These are phyloP conservation scores for Lentinula aciculospora DNA, from an alignment of 768 basidiomycete species.

Conservation along the genomic window DNA sequence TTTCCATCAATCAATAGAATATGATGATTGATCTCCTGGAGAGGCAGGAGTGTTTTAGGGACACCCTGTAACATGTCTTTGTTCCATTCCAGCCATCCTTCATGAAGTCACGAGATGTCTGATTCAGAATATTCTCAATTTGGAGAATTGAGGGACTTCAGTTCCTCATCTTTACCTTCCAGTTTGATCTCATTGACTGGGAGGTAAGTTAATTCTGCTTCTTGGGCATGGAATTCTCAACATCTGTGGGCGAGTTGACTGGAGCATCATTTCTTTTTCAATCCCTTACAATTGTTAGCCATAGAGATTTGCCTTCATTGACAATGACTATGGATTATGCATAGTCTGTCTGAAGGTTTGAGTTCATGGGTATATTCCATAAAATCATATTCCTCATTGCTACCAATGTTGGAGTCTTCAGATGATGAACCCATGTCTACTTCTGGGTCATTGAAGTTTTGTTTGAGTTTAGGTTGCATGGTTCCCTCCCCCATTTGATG, in stretches of 20 bases:
- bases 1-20: constrained; percentile 27
- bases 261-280: neutral
- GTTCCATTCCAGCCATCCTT: neutral
- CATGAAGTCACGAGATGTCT: neutral
- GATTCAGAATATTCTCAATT: neutral
- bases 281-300: neutral
- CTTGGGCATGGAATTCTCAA: neutral
- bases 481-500: neutral
- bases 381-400: neutral
- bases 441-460: neutral
- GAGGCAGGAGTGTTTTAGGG: constrained; percentile 13
- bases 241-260: neutral
- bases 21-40: constrained; percentile 27
- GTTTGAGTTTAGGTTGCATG: neutral
- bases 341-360: neutral
- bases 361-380: neutral
- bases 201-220: neutral
- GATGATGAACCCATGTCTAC: neutral
- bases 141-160: neutral
- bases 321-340: neutral
- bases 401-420: no score
- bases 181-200: neutral
- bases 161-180: neutral
- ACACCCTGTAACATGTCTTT: neutral
- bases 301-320: neutral